These are phyloP conservation scores for Pestalotiopsis sp. DNA, from an alignment of 2,329 filamentous ascomycete species.

Conservation along the genomic window DNA sequence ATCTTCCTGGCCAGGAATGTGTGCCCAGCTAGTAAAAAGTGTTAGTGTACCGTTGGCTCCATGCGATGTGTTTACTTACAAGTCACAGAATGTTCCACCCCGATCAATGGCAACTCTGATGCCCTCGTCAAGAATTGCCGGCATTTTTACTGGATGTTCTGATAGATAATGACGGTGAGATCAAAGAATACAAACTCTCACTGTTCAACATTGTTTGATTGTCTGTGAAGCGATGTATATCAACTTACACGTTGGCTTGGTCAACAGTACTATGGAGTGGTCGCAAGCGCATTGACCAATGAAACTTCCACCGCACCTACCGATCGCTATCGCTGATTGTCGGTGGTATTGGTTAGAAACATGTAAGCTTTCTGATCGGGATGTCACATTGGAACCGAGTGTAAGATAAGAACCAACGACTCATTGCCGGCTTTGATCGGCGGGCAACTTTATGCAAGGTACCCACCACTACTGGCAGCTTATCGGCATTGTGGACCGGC, in stretches of 20 bases:
- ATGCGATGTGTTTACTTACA: slow-evolving; percentile 51
- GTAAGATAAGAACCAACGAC: not conserved
- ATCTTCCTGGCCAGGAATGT: slow-evolving; percentile 63
- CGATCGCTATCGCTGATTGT: not conserved
- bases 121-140: not conserved
- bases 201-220: not conserved
- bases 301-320: not conserved
- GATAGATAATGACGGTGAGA: not conserved
- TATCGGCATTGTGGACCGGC: not conserved
- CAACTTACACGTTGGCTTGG: not conserved
- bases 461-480: not conserved
- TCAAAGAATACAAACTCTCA: not conserved
- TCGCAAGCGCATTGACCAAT: not conserved
- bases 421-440: not conserved
- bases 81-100: slow-evolving; percentile 77
- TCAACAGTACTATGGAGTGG: not conserved
- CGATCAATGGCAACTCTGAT: slow-evolving; percentile 48
- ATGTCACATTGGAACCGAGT: not conserved
- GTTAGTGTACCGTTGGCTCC: slow-evolving; percentile 55
- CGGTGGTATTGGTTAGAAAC: not conserved
- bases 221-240: not conserved
- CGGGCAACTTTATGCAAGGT: not conserved
- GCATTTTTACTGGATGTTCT: not conserved
- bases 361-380: not conserved
- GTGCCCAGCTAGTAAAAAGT: slow-evolving; percentile 55